Conservation (phyloP, 306 rosid species). For the Malus asiatica region DNA sequence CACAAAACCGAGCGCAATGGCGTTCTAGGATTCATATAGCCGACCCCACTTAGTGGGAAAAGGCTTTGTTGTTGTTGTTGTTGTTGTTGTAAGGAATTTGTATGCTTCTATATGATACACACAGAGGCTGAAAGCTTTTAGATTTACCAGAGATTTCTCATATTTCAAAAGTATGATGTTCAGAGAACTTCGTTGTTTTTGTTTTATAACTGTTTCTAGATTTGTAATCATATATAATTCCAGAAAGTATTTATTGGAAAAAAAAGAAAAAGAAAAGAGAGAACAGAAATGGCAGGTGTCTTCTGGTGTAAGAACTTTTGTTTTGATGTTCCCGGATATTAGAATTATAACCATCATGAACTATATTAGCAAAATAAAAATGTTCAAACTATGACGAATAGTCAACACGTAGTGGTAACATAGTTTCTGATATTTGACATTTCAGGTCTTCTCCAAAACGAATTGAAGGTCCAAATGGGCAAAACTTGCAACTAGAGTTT, state of each 20-base stretch:
- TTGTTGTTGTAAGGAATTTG: background rate
- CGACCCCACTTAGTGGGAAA: no score
- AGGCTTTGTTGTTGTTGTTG: no score
- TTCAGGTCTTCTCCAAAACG: conserved; percentile 94
- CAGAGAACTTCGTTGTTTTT: background rate
- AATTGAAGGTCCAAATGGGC: conserved; percentile 91
- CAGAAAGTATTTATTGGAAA: background rate
- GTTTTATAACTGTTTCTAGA: background rate
- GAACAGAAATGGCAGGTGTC: background rate
- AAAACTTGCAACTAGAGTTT: conserved; percentile 76
- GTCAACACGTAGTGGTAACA: background rate
- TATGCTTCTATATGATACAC: background rate
- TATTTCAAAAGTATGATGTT: background rate
- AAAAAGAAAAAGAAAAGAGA: background rate
- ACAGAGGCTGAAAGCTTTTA: background rate
- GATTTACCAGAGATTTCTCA: background rate
- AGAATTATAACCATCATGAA: background rate
- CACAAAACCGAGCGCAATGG: no score
- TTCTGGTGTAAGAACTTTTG: background rate
- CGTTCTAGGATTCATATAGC: no score
- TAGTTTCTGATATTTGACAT: conserved; percentile 18
- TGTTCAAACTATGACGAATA: background rate
- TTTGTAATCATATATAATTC: background rate
- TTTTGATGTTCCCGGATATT: background rate
- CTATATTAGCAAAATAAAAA: background rate